Evolutionary conservation across 2,329 filamentous ascomycete genomes (phyloP), one percentile per base, ranked within the genome.

Genomic region (Fusarium torulosum): DNA sequence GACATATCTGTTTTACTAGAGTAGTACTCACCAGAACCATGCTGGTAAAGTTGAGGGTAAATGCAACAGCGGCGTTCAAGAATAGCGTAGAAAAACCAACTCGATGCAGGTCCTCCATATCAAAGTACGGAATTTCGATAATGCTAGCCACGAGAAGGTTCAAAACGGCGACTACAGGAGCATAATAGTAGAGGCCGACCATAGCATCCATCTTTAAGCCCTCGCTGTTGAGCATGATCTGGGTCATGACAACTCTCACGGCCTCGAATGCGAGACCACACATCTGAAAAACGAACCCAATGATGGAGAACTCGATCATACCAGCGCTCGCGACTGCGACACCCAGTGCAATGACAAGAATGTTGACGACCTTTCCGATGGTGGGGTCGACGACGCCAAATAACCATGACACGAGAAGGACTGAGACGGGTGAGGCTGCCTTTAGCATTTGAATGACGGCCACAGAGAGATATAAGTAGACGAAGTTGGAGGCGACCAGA

Each of bases 141-240:
- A 49, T 15, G 2, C 23, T 40, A 0, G 59, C 59, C 10, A 63
- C 58, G 4, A 47, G 14, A 1, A 63, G 21, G 6, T 63, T 63
- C 6, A 63, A 42, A 3, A 35, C 8, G 6, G 59, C 56, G 9
- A 59, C 58, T 6, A 63, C 38, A 5, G 66, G 66, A 0, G 64
- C 64, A 7, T 61, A 66, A 5, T 69, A 69, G 17, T 69, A 69
- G 0, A 69, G 57, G 0, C 66, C 58, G 15, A 68, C 64, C 45
- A 69, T 51, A 2, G 66, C 56, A 7, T 69, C 53, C 66, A 69
- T 68, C 25, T 62, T 50, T 43, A 68, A 45, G 0, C 66, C 60
- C 17, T 67, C 66, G 2, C 60, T 53, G 8, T 55, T 61, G 6
- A 69, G 50, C 60, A 68, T 67, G 14, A 68, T 25, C 43, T 69